Percentiles rank a stretch among this genome's conserved stretches.
Conservation (phyloP, 2,329 filamentous ascomycete species). For the Tolypocladium capitatum region DNA sequence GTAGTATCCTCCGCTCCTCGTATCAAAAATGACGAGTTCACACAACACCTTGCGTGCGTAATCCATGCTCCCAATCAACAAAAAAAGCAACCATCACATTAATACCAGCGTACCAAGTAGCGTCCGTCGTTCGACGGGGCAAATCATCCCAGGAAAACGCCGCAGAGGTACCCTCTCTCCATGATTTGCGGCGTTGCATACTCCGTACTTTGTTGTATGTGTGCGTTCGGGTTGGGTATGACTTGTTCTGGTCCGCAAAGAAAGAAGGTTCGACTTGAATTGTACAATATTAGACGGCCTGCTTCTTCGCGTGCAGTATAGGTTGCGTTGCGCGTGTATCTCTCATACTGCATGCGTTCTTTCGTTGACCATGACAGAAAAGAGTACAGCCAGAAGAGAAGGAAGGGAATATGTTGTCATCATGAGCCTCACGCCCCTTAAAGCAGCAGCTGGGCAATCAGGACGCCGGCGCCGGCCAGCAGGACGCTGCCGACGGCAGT, state of each 20-base stretch:
- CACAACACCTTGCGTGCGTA: neutral
- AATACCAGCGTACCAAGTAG: neutral
- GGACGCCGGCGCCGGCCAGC: conserved; percentile 14
- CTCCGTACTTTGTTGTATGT: neutral
- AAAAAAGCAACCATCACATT: neutral
- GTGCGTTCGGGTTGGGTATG: neutral
- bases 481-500: conserved; percentile 12
- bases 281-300: conserved; percentile 17
- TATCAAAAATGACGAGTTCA: neutral
- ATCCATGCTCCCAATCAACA: neutral
- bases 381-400: conserved; percentile 13
- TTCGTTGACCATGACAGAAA: conserved; percentile 8
- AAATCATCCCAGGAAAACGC: neutral
- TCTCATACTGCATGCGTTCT: conserved; percentile 12
- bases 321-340: neutral
- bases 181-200: neutral
- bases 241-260: neutral
- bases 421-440: conserved; percentile 5
- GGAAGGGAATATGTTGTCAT: neutral
- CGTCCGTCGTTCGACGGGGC: neutral
- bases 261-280: conserved; percentile 13
- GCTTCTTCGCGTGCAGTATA: conserved; percentile 10
- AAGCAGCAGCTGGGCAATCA: conserved; percentile 18
- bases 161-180: neutral
- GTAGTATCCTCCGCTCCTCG: neutral